phyloP scores from a whole-genome alignment of 2,329 filamentous ascomycete species.

The Pseudogymnoascus sp. region DNA sequence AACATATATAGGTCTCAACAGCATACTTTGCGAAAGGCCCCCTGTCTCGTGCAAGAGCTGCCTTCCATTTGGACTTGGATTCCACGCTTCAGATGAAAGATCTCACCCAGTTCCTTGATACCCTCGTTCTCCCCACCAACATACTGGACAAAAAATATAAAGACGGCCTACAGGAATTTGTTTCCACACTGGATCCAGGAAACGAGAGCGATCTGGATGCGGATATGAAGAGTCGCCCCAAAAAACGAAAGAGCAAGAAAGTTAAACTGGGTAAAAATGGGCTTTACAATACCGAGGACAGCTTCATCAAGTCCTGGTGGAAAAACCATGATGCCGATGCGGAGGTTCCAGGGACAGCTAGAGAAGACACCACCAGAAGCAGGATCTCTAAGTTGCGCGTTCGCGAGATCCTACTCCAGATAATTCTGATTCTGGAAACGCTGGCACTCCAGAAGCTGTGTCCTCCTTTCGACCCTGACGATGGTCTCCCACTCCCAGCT shows the following conservation, averaged over 20 bases:
- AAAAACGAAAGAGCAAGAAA: slow-evolving; percentile 52
- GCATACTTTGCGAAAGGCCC: slow-evolving; percentile 82
- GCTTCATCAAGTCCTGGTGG: slow-evolving; percentile 66
- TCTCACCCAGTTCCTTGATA: slow-evolving; percentile 61
- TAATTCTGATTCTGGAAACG: slow-evolving; percentile 73
- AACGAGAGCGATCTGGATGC: slow-evolving; percentile 43
- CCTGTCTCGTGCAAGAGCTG: slow-evolving; percentile 64
- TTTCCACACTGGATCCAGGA: slow-evolving; percentile 49
- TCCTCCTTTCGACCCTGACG: slow-evolving; percentile 30
- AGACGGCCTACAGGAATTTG: slow-evolving; percentile 58
- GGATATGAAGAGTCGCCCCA: slow-evolving; percentile 36
- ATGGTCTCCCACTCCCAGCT: slow-evolving; percentile 22
- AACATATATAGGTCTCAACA: slow-evolving; percentile 44
- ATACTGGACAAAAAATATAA: slow-evolving; percentile 74
- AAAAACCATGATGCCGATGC: slow-evolving; percentile 47
- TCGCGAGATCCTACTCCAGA: slow-evolving; percentile 72
- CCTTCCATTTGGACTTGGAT: slow-evolving; percentile 59
- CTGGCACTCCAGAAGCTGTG: slow-evolving; percentile 56
- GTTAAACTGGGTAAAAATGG: slow-evolving; percentile 62
- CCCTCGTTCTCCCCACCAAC: slow-evolving; percentile 57
- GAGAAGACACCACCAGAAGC: slow-evolving; percentile 48
- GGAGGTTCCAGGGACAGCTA: slow-evolving; percentile 38
- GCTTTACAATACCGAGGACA: slow-evolving; percentile 60
- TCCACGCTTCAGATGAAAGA: slow-evolving; percentile 54
- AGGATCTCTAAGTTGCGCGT: slow-evolving; percentile 61